phyloP scores from a whole-genome alignment of 2,329 filamentous ascomycete species.

The Microsporum ferrugineum region DNA sequence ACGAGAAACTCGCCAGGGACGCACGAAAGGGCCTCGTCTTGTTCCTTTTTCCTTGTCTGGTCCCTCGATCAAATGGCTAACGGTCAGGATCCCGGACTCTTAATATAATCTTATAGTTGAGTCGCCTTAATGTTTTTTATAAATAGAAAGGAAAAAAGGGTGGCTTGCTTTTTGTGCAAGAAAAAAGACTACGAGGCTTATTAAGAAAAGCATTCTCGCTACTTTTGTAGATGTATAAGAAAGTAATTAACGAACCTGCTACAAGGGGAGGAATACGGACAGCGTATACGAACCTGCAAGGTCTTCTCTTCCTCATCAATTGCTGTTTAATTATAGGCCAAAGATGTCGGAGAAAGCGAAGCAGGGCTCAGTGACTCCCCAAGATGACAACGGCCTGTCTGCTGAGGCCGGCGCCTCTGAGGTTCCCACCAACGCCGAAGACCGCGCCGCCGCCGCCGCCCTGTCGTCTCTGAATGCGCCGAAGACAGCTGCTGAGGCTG shows the following conservation, averaged over 20 bases:
- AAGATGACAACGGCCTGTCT: constrained; percentile 17
- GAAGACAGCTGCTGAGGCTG: constrained; percentile 23
- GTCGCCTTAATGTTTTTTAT: background rate
- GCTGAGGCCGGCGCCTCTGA: constrained; percentile 26
- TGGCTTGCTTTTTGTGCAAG: background rate
- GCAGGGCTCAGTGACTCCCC: background rate
- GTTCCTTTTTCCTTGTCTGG: background rate
- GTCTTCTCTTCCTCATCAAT: background rate
- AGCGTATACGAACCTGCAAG: background rate
- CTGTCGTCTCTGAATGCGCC: constrained; percentile 37
- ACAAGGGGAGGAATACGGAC: background rate
- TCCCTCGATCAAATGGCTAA: background rate
- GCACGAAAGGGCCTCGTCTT: background rate
- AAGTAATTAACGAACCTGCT: too few species aligned
- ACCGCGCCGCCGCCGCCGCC: constrained; percentile 41
- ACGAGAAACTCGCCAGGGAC: background rate
- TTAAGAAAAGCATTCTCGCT: background rate
- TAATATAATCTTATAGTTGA: background rate
- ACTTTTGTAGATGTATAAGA: too few species aligned
- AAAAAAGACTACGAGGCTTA: background rate
- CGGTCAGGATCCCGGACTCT: background rate
- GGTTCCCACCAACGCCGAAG: constrained; percentile 36
- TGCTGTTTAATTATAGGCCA: background rate
- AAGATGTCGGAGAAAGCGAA: background rate
- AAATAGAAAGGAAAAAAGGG: background rate